phyloP scores from a whole-genome alignment of 2,329 filamentous ascomycete genomes.

The Amphichorda felina region DNA sequence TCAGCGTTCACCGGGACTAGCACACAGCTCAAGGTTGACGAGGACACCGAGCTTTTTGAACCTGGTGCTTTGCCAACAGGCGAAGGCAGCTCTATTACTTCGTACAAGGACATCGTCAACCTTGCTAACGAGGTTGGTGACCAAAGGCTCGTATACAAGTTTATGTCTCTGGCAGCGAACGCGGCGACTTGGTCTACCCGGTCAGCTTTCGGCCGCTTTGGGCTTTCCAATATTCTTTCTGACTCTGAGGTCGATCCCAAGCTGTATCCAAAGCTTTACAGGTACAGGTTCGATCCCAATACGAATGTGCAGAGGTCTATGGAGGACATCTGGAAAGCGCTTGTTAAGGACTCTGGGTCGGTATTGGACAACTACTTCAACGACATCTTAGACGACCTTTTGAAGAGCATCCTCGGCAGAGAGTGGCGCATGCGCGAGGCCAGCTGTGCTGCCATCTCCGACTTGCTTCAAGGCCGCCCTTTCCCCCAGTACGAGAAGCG shows the following conservation, averaged over 20 bases:
- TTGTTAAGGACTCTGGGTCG: conserved; percentile 77
- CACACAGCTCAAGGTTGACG: conserved; percentile 68
- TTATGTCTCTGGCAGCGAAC: conserved; percentile 94
- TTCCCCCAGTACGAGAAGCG: conserved; percentile 72
- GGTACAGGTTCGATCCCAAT: conserved; percentile 93
- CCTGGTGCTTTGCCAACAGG: conserved; percentile 82
- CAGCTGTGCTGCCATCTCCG: conserved; percentile 79
- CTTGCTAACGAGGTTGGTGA: conserved; percentile 95
- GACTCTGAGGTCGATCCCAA: conserved; percentile 84
- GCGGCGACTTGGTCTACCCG: conserved; percentile 97
- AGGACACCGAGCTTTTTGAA: conserved; percentile 89
- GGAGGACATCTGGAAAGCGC: conserved; percentile 93
- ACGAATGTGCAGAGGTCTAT: conserved; percentile 86
- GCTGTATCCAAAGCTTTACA: conserved; percentile 86
- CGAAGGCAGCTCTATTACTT: conserved; percentile 80
- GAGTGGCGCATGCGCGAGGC: conserved; percentile 93
- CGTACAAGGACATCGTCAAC: conserved; percentile 94
- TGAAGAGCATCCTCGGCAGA: conserved; percentile 75
- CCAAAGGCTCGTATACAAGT: conserved; percentile 91
- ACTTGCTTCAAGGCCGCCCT: conserved; percentile 72
- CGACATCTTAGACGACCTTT: conserved; percentile 74
- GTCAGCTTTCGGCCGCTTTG: conserved; percentile 89
- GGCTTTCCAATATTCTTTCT: conserved; percentile 81
- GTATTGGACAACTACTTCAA: conserved; percentile 78
- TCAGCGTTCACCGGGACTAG: conserved; percentile 75